phyloP scores from a whole-genome alignment of 1,139 yeast genomes.

The Blastobotrys buckinghamii region DNA sequence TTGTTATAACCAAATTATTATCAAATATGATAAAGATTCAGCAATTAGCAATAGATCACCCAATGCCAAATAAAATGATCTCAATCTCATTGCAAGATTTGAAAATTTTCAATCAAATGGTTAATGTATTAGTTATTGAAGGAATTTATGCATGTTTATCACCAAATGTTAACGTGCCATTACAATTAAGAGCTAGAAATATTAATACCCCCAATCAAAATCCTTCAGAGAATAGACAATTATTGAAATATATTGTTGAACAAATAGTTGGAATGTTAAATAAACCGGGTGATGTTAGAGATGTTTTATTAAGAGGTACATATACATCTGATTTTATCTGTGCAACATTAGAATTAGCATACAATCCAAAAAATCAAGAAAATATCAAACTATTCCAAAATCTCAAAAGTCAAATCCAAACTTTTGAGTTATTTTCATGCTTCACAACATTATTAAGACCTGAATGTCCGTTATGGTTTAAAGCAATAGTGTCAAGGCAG shows the following conservation, averaged over 20 bases:
- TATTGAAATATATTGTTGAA: slow-evolving; percentile 29
- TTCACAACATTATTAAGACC: slow-evolving; percentile 28
- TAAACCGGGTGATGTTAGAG: slow-evolving; percentile 53
- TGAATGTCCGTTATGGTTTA: slow-evolving; percentile 29
- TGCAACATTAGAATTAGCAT: slow-evolving; percentile 47
- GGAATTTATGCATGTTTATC: slow-evolving; percentile 67
- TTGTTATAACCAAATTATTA: slow-evolving; percentile 5
- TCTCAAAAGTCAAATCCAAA: slow-evolving; percentile 26
- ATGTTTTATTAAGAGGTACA: slow-evolving; percentile 32
- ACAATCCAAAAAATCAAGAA: slow-evolving; percentile 19
- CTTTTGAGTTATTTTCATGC: slow-evolving; percentile 28
- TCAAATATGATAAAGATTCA: slow-evolving; percentile 9
- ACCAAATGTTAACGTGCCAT: slow-evolving; percentile 55
- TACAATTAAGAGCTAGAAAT: slow-evolving; percentile 45
- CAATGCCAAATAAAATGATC: slow-evolving; percentile 38
- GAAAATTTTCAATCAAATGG: slow-evolving; percentile 59
- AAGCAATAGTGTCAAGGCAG: slow-evolving; percentile 35
- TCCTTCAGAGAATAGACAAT: not conserved
- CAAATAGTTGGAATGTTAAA: slow-evolving; percentile 53
- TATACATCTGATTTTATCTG: slow-evolving; percentile 62
- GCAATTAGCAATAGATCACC: slow-evolving; percentile 1
- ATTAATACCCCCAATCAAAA: not conserved
- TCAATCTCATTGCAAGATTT: slow-evolving; percentile 80
- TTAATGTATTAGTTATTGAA: slow-evolving; percentile 58
- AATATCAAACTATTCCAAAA: not conserved